Base-by-base conservation (phyloP, 352 stramenopile species). In the Phytophthora lateralis region DNA sequence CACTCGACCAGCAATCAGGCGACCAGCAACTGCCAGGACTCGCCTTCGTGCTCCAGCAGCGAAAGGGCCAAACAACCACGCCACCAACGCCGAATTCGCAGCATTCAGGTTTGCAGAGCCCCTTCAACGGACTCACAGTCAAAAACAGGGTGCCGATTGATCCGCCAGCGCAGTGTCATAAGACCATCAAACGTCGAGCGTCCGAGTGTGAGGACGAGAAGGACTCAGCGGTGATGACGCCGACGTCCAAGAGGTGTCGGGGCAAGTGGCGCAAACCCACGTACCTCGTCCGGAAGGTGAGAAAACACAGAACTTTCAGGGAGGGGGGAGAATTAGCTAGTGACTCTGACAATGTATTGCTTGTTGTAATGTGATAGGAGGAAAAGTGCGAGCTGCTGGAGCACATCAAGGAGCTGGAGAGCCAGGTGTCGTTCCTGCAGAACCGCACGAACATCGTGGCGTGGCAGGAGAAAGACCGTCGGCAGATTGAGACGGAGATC, bases 221-320 rank as follows among this genome's bases (percentile, higher is more conserved):
- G 0, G 55, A 56, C 2, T 32, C 35, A 12, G 18, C 47, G 20
- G 53, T 15, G 39, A 10, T 51, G 11, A 10, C 55, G 11, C 20
- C 45, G 4, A 26, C 51, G 32, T 26, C 20, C 42, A 72, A 73
- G 18, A 55, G 47, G 4, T 72, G 61, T 55, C 51, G 52, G 4
- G 44, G 48, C 27, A 73, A 76, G 32, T 69, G 53, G 55, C 64
- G 68, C 35, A 80, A 80, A 35, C 65, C 71, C 34, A 80, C 71
- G 45, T 80, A 80, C 44, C 55, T 75, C 21, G 20, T 72, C 51
- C 67, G 71, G 17, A 76, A 76, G 21, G 61, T 39, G 24, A 30
- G 46, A n/a, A n/a, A n/a, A 47, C 9, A 32, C 4, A 50, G 20
- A 34, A 21, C 11, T 41, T n/a, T n/a, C 3, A 12, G 17, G 10